These are phyloP conservation scores for Raffaelea arxii DNA, from an alignment of 2,329 filamentous ascomycete species.

Conservation along the genomic window DNA sequence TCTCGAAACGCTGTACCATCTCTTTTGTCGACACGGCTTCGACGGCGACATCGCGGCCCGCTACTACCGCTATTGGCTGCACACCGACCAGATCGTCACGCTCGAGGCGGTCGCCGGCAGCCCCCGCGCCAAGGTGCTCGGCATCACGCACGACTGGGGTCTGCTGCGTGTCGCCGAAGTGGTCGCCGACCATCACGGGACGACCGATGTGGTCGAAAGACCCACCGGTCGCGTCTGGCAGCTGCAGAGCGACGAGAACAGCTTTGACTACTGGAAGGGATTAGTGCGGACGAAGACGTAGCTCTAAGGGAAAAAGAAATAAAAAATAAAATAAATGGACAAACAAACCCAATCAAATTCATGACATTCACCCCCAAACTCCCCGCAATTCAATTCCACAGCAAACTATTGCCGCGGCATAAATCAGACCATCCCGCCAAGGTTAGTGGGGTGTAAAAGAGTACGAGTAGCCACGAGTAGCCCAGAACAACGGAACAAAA, in stretches of 20 bases:
- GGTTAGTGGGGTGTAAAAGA: too few species aligned
- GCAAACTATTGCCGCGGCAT: too few species aligned
- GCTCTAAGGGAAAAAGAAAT: not conserved
- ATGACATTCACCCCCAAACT: not conserved
- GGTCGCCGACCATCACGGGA: slow-evolving; percentile 23
- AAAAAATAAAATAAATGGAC: not conserved
- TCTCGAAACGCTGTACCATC: slow-evolving; percentile 67
- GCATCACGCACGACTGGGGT: slow-evolving; percentile 88
- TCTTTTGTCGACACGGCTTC: slow-evolving; percentile 70
- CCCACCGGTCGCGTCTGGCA: slow-evolving; percentile 70
- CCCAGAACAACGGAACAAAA: too few species aligned
- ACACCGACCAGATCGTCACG: slow-evolving; percentile 61
- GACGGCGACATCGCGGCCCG: slow-evolving; percentile 58
- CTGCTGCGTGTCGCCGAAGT: slow-evolving; percentile 78
- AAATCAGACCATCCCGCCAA: too few species aligned
- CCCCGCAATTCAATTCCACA: too few species aligned
- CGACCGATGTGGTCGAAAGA: slow-evolving; percentile 41
- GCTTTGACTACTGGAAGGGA: slow-evolving; percentile 94
- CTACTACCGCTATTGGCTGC: slow-evolving; percentile 82
- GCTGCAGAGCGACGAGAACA: slow-evolving; percentile 93
- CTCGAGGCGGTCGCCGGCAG: slow-evolving; percentile 72
- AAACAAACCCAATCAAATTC: too few species aligned
- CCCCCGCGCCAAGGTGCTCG: slow-evolving; percentile 61
- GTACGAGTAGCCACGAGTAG: too few species aligned
- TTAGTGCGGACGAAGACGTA: slow-evolving; percentile 69